phyloP scores from a whole-genome alignment of 345 rosid species.

The Sonneratia caseolaris region DNA sequence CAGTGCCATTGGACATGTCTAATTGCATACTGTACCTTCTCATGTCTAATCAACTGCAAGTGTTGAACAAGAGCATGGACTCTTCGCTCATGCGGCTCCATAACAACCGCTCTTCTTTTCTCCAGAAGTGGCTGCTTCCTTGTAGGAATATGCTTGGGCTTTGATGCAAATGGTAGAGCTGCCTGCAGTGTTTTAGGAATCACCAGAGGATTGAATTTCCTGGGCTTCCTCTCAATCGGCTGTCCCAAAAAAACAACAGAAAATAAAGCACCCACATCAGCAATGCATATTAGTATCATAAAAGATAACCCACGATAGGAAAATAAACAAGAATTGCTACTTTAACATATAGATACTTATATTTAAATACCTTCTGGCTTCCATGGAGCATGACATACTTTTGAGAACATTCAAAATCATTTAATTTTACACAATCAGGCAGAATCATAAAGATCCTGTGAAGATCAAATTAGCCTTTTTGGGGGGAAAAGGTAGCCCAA shows the following conservation, averaged over 20 bases:
- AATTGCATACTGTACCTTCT: slow-evolving; percentile 40
- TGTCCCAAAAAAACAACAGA: slow-evolving; percentile 14
- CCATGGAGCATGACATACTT: neutral
- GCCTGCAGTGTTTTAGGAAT: slow-evolving; percentile 64
- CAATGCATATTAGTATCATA: neutral
- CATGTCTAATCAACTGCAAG: slow-evolving; percentile 34
- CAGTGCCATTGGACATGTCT: neutral
- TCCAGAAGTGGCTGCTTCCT: slow-evolving; percentile 44
- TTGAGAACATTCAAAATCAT: neutral
- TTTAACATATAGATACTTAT: neutral
- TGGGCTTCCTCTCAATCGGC: slow-evolving; percentile 67
- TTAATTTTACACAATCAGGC: neutral
- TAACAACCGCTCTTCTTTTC: slow-evolving; percentile 60
- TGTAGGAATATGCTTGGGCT: slow-evolving; percentile 60
- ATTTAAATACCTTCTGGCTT: neutral
- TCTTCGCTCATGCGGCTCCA: slow-evolving; percentile 59
- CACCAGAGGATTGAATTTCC: slow-evolving; percentile 67
- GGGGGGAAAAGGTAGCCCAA: neutral
- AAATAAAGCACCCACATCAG: neutral
- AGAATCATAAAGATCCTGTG: neutral
- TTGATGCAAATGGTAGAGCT: slow-evolving; percentile 65
- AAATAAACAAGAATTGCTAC: neutral
- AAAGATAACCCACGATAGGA: neutral
- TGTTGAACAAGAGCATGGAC: slow-evolving; percentile 53
- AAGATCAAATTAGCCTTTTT: neutral